Base-by-base conservation (phyloP, 192 early-diverging fungal species). In the Funneliformis geosporum region DNA sequence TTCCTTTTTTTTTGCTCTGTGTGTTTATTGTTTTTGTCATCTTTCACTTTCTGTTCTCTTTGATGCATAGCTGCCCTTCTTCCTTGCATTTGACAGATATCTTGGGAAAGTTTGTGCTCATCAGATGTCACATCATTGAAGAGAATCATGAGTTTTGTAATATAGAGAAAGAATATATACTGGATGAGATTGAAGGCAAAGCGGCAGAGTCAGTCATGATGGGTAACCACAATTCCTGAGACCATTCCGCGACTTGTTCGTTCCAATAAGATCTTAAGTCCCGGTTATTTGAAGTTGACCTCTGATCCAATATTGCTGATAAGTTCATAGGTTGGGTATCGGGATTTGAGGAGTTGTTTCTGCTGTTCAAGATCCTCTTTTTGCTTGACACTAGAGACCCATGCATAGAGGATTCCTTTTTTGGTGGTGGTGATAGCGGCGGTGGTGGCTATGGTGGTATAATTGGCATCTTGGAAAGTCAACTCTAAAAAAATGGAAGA, bases 81-180 rank as follows among this genome's bases (percentile, higher is more conserved):
- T 70, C 38, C 25, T 70, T 70, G 68, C 38, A 28, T 70, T 70
- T 64, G 61, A 64, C 23, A 70, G 38, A 64, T 70, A 39, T 70
- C 21, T 70, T 70, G 10, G 27, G 10, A 39, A 40, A 70, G 38
- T 70, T 70, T 38, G 4, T 39, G 68, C 10, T 70, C 68, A 70
- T 70, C 38, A 44, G 68, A 70, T 4, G 10, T 70, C 25, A 25
- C 14, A 23, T 70, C 43, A 44, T 70, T 40, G 38, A 70, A 70
- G 2, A 33, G 33, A 33, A 33, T 2, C 2, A 33, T 33, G 33
- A 33, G 33, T 33, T 33, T n/a, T 33, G 6, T 39, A 40, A 21
- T 40, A 40, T 70, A 25, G 10, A 70, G 18, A 18, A 38, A 70
- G 38, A 42, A n/a, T 12, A 70, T 70, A 21, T 70, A 39, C 25